Base-by-base conservation (phyloP, 805 yeast species). In the Suhomyces faveliae region DNA sequence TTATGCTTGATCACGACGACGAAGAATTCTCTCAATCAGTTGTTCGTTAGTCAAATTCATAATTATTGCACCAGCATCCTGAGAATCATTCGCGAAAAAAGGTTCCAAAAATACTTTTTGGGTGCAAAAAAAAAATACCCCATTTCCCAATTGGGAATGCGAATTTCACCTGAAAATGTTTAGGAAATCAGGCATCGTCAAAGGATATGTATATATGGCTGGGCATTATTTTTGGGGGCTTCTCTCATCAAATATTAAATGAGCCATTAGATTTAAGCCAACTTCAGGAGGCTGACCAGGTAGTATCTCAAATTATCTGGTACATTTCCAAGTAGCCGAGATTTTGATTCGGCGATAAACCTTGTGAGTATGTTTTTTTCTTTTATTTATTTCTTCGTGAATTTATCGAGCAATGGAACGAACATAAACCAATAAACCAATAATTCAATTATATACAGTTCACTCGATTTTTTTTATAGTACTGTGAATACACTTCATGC, bases 311-410 rank as follows among this genome's bases (percentile, higher is more conserved):
- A 7, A 30, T 5, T 30, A n/a, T 30, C 5, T n/a, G 37, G 21
- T 5, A 33, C 37, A 33, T 33, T 33, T 33, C 37, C 15, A 17
- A 20, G 21, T 20, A 9, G 21, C 21, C 8, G 19, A 8, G 3
- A 15, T 15, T 20, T 15, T 17, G 21, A 33, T 11, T 33, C n/a
- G 21, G 37, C 21, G 7, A 10, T 17, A 17, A 17, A 0, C 37
- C 37, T 33, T 33, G 21, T 33, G 17, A 15, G 19, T 1, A 33
- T 17, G 19, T 30, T 33, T 15, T 33, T 33, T 33, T 33, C 21
- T 15, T 33, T 15, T 17, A 33, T 33, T 33, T 33, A 33, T 33
- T 33, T 33, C 37, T 33, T 33, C 37, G 37, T 33, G 37, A 33
- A 17, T 33, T 27, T 17, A 33, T 33, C 21, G 37, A 17, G 37